Evolutionary conservation across 2,329 filamentous ascomycete genomes (phyloP), one percentile per base, ranked within the genome.

Genomic region (Microascus cirrosus): DNA sequence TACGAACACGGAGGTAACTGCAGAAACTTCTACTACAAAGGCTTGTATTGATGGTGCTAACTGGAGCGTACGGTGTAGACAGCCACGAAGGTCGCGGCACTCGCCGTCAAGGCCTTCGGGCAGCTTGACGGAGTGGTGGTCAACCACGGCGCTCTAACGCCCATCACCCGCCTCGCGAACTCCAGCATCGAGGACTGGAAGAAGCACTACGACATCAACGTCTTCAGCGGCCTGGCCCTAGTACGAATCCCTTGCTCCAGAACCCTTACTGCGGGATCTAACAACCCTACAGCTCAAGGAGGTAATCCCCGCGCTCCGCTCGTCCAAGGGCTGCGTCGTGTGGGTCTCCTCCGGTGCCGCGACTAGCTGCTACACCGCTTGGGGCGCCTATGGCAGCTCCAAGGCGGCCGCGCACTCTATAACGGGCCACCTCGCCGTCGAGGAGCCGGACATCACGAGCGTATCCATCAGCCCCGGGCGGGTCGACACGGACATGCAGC

Each of bases 401-500:
- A 96, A 96, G 72, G 90, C 90, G 0, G 90, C 88, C 1, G 68
- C 94, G 65, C 95, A 95, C 69, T 89, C 93, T 63, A 73, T 96
- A 5, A 84, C 85, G 1, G 72, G 79, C 50, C 90, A 92, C 39
- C 71, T 96, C 39, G 82, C 83, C 0, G 77, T 79, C 1, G 92
- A 96, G 67, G 92, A 96, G 69, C 84, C 86, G 1, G 77, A 85
- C 15, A 83, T 96, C 52, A 88, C 82, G 0, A 85, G 83, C 13
- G 73, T 96, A 0, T 78, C 89, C 0, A 75, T 96, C 36, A 78
- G 85, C 3, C 92, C 92, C 0, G 92, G 92, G 2, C 83, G 89
- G 53, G 87, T 95, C 8, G 88, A 96, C 67, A 96, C 92, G 0
- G 86, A 86, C 56, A 96, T 96, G 92, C 92, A 96, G 69, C 79